phyloP scores from a whole-genome alignment of 257 asterid genomes.

The Cynanchum wilfordii region DNA sequence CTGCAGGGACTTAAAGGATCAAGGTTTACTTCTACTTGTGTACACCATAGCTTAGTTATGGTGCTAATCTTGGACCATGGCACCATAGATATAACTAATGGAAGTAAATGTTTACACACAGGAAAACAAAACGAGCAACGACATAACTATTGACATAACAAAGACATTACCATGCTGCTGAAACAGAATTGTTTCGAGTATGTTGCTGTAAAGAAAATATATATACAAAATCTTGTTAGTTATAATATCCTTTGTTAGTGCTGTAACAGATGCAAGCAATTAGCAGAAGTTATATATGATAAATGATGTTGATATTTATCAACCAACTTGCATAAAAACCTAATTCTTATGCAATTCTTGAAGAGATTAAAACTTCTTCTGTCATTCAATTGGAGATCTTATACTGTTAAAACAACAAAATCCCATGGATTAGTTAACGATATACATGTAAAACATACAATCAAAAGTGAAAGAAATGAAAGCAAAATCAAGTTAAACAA shows the following conservation, averaged over 20 bases:
- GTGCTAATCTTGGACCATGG: not conserved
- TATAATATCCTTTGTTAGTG: not conserved
- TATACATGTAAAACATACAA: not conserved
- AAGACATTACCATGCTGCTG: not conserved
- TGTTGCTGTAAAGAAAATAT: not conserved
- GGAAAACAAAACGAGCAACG: too few relatives aligned
- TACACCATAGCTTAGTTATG: not conserved
- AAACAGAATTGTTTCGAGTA: not conserved
- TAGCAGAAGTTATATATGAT: not conserved
- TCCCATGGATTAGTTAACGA: too few relatives aligned
- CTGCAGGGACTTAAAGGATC: not conserved
- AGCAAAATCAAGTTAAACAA: not conserved
- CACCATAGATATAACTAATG: not conserved
- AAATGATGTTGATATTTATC: not conserved
- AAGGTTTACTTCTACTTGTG: not conserved
- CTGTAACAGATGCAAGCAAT: not conserved
- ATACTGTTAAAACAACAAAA: not conserved
- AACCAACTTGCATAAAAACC: not conserved
- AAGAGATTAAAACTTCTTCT: not conserved
- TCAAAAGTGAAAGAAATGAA: not conserved
- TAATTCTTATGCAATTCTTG: not conserved
- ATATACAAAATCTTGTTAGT: not conserved
- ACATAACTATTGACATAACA: too few relatives aligned
- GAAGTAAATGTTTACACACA: not conserved
- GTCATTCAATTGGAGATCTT: not conserved